Percentiles rank a stretch among this genome's conserved stretches.
Conservation (phyloP, 2,329 filamentous ascomycete genomes). For the Pseudocercospora pini-densiflorae region DNA sequence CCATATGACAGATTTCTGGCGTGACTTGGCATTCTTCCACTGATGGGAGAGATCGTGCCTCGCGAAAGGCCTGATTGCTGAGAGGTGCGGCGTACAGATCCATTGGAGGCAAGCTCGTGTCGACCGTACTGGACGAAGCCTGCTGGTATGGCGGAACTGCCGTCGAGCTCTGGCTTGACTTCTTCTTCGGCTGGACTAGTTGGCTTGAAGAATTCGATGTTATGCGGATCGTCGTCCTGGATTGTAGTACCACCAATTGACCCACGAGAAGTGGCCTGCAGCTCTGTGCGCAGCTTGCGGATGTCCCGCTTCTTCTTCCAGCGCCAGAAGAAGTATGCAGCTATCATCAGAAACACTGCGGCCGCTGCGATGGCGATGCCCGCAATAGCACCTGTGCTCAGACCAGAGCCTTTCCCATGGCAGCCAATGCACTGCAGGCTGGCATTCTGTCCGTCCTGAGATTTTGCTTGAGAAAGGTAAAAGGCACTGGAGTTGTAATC, state of each 20-base stretch:
- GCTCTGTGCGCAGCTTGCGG: not conserved
- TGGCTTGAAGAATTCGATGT: constrained; percentile 21
- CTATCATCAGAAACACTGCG: constrained; percentile 7
- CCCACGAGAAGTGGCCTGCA: not conserved
- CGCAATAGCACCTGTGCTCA: constrained; percentile 23
- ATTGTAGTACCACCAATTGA: constrained; percentile 27
- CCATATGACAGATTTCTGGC: constrained; percentile 17
- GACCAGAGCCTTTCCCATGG: not conserved
- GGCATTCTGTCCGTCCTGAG: not conserved
- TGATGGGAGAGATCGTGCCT: constrained; percentile 25
- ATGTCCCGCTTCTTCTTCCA: constrained; percentile 13
- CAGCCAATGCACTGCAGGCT: too few species aligned
- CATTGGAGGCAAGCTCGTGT: constrained; percentile 22
- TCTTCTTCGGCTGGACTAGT: constrained; percentile 11
- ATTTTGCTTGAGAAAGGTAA: constrained; percentile 9
- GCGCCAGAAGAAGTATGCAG: constrained; percentile 17
- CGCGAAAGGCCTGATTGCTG: constrained; percentile 22
- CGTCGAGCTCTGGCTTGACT: constrained; percentile 29
- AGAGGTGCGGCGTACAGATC: constrained; percentile 17
- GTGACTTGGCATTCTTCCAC: constrained; percentile 12
- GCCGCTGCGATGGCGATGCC: constrained; percentile 23
- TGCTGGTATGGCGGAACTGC: constrained; percentile 13
- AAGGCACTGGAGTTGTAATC: too few species aligned
- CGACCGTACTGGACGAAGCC: constrained; percentile 14
- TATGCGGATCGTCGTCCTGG: constrained; percentile 11